Evolutionary conservation across 495 filamentous ascomycete species (phyloP), one percentile per base, ranked within the genome.

Genomic region (Trichoderma erinaceum): DNA sequence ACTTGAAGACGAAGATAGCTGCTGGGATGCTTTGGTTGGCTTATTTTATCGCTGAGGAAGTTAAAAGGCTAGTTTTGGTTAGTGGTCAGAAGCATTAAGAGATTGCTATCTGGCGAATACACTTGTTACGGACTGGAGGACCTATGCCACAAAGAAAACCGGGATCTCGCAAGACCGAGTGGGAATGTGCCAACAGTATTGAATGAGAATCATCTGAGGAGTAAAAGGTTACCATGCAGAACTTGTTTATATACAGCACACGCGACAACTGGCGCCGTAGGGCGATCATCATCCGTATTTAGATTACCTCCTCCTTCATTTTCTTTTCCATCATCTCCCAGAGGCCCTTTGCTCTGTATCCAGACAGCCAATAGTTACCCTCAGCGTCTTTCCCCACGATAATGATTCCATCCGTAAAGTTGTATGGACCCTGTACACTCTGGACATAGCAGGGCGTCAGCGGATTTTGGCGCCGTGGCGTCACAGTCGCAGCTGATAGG

Each of bases 401-500:
- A 63, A 69, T 56, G 67, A 68, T n/a, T 50, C 65, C 43, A 18
- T 52, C 32, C 18, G 58, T 52, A 46, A 67, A 58, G 35, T 52
- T 46, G 50, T 72, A 23, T n/a, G 46, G n/a, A 56, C 64, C 29
- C 74, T 71, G 68, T 23, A 52, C 48, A 6, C 48, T 52, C 48
- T 52, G 48, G 71, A 74, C 52, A 71, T 74, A 52, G 70, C 74
- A 65, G 46, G 70, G 68, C 72, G 72, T 52, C 41, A 67, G 44
- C 63, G 38, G 13, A 15, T 41, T 67, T 12, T 61, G n/a, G n/a
- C n/a, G 64, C 12, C 66, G 69, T 4, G 61, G 41, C 41, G 56
- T 41, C 6, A 73, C 70, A 21, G 75, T 70, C 1, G 81, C 81
- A 0, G 77, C 72, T 8, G 76, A 72, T 71, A 83, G 80, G 68